Percentiles rank a stretch among this genome's conserved stretches.
Evolutionary conservation across 495 filamentous ascomycete species (phyloP).

Genomic region (Penicillium lagena): DNA sequence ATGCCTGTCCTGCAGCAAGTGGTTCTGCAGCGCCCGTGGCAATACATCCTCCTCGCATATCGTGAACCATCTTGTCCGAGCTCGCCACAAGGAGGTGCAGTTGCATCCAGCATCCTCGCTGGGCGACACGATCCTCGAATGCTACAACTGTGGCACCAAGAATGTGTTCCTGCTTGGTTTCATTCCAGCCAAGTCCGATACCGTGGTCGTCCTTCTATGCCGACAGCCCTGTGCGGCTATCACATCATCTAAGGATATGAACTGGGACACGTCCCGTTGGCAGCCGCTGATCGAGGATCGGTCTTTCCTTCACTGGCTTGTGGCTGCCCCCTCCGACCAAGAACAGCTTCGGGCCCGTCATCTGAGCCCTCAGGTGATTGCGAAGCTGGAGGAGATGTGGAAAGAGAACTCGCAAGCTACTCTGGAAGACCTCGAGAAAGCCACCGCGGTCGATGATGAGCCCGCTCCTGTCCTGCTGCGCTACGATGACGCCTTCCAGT

Average conservation of each 20-base stretch:
- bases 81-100: slow-evolving; percentile 97
- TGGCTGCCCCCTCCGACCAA: slow-evolving; percentile 80
- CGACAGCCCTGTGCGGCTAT: slow-evolving; percentile 93
- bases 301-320: slow-evolving; percentile 92
- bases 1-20: slow-evolving; percentile 92
- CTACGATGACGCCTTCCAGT: slow-evolving; percentile 97
- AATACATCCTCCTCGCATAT: slow-evolving; percentile 97
- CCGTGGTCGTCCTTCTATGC: slow-evolving; percentile 93
- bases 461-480: slow-evolving; percentile 88
- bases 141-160: slow-evolving; percentile 98
- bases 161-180: slow-evolving; percentile 99
- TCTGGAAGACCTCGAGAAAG: slow-evolving; percentile 88
- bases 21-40: slow-evolving; percentile 97
- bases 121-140: slow-evolving; percentile 94
- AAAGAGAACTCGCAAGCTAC: slow-evolving; percentile 91
- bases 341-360: slow-evolving; percentile 95
- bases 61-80: slow-evolving; percentile 95
- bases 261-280: slow-evolving; percentile 98
- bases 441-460: slow-evolving; percentile 88
- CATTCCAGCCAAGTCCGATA: slow-evolving; percentile 98
- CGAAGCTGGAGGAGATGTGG: slow-evolving; percentile 98
- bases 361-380: slow-evolving; percentile 90
- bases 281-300: slow-evolving; percentile 96
- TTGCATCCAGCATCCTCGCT: slow-evolving; percentile 92
- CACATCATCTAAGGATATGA: slow-evolving; percentile 99